A percentile compares a stretch with the other conserved stretches of the same genome.
Evolutionary conservation across 73 alveolate species (phyloP).

Genomic region (Loxodes magnus): DNA sequence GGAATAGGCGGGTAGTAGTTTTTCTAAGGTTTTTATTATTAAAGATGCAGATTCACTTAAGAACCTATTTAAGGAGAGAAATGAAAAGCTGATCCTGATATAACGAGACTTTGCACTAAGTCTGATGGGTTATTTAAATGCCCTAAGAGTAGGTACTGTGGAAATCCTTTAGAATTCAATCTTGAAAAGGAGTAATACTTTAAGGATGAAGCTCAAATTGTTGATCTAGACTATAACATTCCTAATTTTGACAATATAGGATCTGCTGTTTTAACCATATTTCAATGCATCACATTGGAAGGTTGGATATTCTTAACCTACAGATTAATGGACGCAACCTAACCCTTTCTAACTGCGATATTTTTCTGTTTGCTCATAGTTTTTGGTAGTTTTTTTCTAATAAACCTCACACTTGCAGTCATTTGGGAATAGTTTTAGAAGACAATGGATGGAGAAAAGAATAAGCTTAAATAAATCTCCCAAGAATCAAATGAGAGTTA

Average conservation of each 20-base stretch:
- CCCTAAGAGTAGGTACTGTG: conserved; percentile 31
- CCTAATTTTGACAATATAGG: conserved; percentile 39
- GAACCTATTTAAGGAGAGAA: conserved; percentile 15
- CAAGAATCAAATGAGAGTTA: not conserved
- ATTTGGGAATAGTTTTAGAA: conserved; percentile 51
- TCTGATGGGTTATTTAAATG: conserved; percentile 32
- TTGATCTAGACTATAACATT: conserved; percentile 18
- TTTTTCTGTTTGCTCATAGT: conserved; percentile 16
- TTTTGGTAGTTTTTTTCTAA: conserved; percentile 35
- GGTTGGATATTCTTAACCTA: conserved; percentile 19
- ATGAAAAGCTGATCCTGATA: conserved; percentile 33
- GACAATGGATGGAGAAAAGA: not conserved
- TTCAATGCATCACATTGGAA: conserved; percentile 37
- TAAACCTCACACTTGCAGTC: conserved; percentile 78
- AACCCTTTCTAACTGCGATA: conserved; percentile 16
- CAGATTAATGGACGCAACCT: conserved; percentile 25
- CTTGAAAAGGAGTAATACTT: conserved; percentile 16
- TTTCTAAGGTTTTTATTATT: conserved; percentile 48
- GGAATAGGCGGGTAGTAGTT: conserved; percentile 53
- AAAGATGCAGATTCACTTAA: conserved; percentile 11
- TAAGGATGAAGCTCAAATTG: conserved; percentile 16
- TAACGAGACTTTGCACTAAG: conserved; percentile 22
- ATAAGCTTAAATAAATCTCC: not conserved
- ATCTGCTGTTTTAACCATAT: conserved; percentile 37
- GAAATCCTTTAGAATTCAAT: conserved; percentile 22